Percentiles rank a stretch among this genome's conserved stretches.
These are phyloP conservation scores for Pythium aphanidermatum DNA, from an alignment of 352 stramenopile genomes.

Conservation along the genomic window DNA sequence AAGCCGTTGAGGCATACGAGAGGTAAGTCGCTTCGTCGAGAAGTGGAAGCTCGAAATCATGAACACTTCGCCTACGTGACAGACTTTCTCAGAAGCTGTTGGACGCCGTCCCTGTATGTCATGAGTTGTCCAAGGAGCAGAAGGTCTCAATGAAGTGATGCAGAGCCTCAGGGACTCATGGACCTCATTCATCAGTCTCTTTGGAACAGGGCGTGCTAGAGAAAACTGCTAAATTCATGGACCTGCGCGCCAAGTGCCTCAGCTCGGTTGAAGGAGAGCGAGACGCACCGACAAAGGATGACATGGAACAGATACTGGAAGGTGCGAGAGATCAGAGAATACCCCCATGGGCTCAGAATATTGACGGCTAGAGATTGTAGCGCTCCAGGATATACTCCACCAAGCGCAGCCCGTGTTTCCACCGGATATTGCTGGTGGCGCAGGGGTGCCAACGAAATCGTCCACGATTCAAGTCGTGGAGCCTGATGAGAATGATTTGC, in stretches of 20 bases:
- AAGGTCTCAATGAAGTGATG: constrained; percentile 17
- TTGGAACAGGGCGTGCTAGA: constrained; percentile 3
- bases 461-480: constrained; percentile 15
- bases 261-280: constrained; percentile 50
- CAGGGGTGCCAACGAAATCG: background rate
- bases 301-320: constrained; percentile 56
- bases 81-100: background rate
- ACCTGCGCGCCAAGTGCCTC: constrained; percentile 45
- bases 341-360: no score
- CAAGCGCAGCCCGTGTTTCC: constrained; percentile 11
- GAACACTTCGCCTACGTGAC: background rate
- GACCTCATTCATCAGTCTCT: background rate
- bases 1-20: constrained; percentile 73
- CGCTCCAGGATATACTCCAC: constrained; percentile 2
- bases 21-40: constrained; percentile 27
- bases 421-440: background rate
- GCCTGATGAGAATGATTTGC: constrained; percentile 10
- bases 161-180: background rate
- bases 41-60: no score
- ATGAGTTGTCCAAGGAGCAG: constrained; percentile 37
- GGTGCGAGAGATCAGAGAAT: constrained; percentile 21
- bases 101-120: constrained; percentile 13
- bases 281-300: constrained; percentile 51
- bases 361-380: constrained; percentile 1
- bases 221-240: constrained; percentile 29